Evolutionary conservation across 2,329 filamentous ascomycete genomes (phyloP).

Genomic region (Ambrosiella beaveri): DNA sequence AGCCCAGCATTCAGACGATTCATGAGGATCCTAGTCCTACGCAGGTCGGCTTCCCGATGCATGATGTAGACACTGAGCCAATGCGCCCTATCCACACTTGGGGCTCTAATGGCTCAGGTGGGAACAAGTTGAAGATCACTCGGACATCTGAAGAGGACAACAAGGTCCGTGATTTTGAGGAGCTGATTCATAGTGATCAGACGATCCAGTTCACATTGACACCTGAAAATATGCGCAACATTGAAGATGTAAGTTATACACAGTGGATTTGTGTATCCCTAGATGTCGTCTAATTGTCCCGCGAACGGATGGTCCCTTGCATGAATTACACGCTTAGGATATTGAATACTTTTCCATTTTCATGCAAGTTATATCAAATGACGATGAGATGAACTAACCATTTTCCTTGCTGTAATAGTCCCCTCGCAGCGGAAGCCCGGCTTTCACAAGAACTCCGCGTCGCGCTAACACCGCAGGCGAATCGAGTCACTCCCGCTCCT

Average conservation of each 20-base stretch:
- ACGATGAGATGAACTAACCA: slow-evolving; percentile 3
- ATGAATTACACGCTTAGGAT: background rate
- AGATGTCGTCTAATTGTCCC: background rate
- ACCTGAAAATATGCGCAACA: slow-evolving; percentile 59
- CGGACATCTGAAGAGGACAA: slow-evolving; percentile 46
- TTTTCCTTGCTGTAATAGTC: slow-evolving; percentile 5
- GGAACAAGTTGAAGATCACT: slow-evolving; percentile 34
- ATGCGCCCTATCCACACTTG: slow-evolving; percentile 26
- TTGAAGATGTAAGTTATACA: slow-evolving; percentile 30
- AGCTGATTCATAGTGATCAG: slow-evolving; percentile 65
- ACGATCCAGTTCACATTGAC: slow-evolving; percentile 72
- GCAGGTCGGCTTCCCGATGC: background rate
- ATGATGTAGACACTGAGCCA: slow-evolving; percentile 8
- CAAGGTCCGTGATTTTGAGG: slow-evolving; percentile 54
- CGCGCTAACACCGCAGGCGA: slow-evolving; percentile 30
- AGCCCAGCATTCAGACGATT: slow-evolving; percentile 11
- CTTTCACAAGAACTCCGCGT: slow-evolving; percentile 24
- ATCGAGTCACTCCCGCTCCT: slow-evolving; percentile 29
- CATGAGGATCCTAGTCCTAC: slow-evolving; percentile 13
- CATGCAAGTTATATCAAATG: background rate
- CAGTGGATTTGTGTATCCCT: slow-evolving; percentile 24
- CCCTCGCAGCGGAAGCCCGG: slow-evolving; percentile 22
- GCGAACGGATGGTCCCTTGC: background rate
- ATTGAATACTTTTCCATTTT: background rate
- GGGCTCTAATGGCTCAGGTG: slow-evolving; percentile 34